These are phyloP conservation scores for Sicyos edulis DNA, from an alignment of 306 rosid species.

Conservation along the genomic window DNA sequence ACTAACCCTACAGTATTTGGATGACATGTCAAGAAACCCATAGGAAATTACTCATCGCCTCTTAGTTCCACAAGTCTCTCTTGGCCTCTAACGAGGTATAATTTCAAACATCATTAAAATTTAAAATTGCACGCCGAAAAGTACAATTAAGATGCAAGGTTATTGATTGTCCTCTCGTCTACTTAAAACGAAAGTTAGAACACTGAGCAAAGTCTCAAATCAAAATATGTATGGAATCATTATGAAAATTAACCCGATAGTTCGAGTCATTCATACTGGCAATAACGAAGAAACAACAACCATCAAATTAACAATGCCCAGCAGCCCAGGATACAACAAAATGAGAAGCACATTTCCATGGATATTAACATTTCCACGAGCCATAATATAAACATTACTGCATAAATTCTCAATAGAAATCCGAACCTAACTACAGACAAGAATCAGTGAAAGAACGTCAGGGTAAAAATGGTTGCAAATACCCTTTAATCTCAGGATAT, in stretches of 20 bases:
- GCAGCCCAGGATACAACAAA: background rate
- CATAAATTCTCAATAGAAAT: background rate
- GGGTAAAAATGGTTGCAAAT: background rate
- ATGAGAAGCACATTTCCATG: background rate
- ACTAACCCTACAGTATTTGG: no score
- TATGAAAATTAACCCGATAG: background rate
- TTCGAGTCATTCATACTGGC: background rate
- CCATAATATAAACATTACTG: background rate
- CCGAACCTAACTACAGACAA: background rate
- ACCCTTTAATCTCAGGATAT: background rate
- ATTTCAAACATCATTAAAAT: background rate
- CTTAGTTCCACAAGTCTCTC: no score
- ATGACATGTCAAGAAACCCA: no score
- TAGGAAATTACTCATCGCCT: no score
- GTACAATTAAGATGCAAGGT: background rate
- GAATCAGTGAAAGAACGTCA: background rate
- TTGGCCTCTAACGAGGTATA: background rate
- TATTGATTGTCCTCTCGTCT: background rate
- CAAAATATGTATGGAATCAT: background rate
- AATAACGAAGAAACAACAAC: background rate
- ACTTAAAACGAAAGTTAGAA: background rate
- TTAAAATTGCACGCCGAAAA: background rate
- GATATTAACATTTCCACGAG: background rate
- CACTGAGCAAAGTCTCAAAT: background rate
- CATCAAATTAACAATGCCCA: background rate